Evolutionary conservation across 202 grass and related monocot species (phyloP).

Genomic region (Eragrostis tef): DNA sequence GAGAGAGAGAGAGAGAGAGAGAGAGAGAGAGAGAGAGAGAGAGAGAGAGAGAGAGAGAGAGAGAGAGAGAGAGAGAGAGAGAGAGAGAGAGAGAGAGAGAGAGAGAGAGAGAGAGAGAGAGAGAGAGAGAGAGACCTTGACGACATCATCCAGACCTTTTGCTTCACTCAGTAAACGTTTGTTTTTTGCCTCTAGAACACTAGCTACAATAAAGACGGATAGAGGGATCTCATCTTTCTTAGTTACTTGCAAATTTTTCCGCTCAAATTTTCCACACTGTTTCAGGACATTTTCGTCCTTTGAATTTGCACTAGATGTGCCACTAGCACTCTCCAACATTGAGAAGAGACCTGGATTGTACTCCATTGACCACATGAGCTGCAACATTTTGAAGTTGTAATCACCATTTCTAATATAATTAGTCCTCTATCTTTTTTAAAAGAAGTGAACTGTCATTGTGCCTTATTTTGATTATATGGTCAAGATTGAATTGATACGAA

Average conservation of each 20-base stretch:
- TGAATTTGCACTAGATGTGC: conserved; percentile 33
- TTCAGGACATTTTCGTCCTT: conserved; percentile 63
- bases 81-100: conserved; percentile 29
- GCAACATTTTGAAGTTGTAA: conserved; percentile 53
- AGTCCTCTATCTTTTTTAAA: background rate
- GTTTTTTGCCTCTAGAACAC: conserved; percentile 85
- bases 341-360: conserved; percentile 90
- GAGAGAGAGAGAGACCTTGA: conserved; percentile 65
- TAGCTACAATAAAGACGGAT: conserved; percentile 86
- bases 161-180: conserved; percentile 69
- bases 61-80: conserved; percentile 2
- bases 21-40: background rate
- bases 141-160: conserved; percentile 90
- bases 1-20: conserved; percentile 39
- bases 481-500: conserved; percentile 16
- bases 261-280: conserved; percentile 85
- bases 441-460: background rate
- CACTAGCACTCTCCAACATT: conserved; percentile 59
- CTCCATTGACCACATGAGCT: conserved; percentile 99
- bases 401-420: conserved; percentile 12
- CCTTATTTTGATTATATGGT: conserved; percentile 1
- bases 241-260: conserved; percentile 58
- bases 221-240: conserved; percentile 62
- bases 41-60: conserved; percentile 36
- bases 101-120: background rate